These are phyloP conservation scores for Pseudocercospora crystallina DNA, from an alignment of 2,329 filamentous ascomycete species.

Conservation along the genomic window DNA sequence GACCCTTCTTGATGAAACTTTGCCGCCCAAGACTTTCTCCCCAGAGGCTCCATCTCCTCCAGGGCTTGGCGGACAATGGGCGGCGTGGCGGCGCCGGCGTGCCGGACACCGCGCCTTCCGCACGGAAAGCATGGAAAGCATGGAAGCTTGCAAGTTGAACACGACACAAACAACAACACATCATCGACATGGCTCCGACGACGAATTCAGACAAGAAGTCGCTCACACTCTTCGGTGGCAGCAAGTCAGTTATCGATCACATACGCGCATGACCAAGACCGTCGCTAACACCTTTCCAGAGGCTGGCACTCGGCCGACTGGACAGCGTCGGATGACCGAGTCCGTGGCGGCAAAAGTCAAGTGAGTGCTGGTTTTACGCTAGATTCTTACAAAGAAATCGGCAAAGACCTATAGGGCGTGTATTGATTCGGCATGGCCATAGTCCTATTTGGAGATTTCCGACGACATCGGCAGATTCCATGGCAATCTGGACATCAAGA, in stretches of 20 bases:
- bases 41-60: too few species aligned
- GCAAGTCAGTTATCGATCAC: conserved; percentile 24
- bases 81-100: not conserved
- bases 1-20: too few species aligned
- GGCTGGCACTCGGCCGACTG: conserved; percentile 62
- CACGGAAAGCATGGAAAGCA: not conserved
- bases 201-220: conserved; percentile 12
- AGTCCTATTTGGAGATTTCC: conserved; percentile 47
- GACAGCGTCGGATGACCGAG: conserved; percentile 71
- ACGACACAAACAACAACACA: not conserved
- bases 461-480: conserved; percentile 55
- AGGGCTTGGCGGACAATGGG: too few species aligned
- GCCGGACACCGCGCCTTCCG: not conserved
- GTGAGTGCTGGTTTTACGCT: conserved; percentile 31
- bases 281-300: conserved; percentile 38
- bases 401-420: not conserved
- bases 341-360: conserved; percentile 70
- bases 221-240: conserved; percentile 35
- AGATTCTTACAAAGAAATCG: not conserved
- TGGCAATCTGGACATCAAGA: conserved; percentile 69
- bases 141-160: too few species aligned
- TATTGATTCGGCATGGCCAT: too few species aligned
- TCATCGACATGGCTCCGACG: conserved; percentile 1
- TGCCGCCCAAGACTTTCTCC: too few species aligned
- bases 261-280: not conserved